Conservation (phyloP, 768 basidiomycete genomes). For the Serpula lacrymans region DNA sequence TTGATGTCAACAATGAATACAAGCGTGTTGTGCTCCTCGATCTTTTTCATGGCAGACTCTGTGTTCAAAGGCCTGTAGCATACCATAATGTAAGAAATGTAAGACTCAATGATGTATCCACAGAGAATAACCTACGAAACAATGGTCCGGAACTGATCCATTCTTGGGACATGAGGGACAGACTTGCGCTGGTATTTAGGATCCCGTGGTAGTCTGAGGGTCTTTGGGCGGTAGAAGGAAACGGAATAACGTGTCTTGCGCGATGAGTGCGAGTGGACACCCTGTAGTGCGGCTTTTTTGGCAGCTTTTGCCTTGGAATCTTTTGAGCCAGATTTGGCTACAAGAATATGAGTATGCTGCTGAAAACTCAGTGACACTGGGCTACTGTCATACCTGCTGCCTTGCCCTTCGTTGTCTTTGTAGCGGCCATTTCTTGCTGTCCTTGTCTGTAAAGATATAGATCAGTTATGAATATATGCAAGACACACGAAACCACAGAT, state of each 20-base stretch:
- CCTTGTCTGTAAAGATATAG: too few relatives aligned
- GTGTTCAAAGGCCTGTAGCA: conserved; percentile 77
- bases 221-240: conserved; percentile 96
- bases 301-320: conserved; percentile 84
- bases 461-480: too few relatives aligned
- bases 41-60: conserved; percentile 99
- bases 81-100: conserved; percentile 3
- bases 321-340: conserved; percentile 20
- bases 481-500: too few relatives aligned
- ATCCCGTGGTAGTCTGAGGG: conserved; percentile 74
- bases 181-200: conserved; percentile 97
- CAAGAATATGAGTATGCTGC: conserved; percentile 1
- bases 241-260: conserved; percentile 85
- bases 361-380: conserved; percentile 32
- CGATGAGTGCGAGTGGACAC: conserved; percentile 66
- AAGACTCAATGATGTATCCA: background rate
- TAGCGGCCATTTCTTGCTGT: conserved; percentile 67
- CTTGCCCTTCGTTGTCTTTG: conserved; percentile 68
- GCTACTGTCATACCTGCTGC: conserved; percentile 33
- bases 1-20: conserved; percentile 96
- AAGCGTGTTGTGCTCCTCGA: conserved; percentile 98
- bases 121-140: conserved; percentile 60
- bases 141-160: conserved; percentile 97
- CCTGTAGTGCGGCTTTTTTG: conserved; percentile 95
- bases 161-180: conserved; percentile 85